Evolutionary conservation across 2,329 filamentous ascomycete genomes (phyloP).

Genomic region (Ceratocystis destructans): DNA sequence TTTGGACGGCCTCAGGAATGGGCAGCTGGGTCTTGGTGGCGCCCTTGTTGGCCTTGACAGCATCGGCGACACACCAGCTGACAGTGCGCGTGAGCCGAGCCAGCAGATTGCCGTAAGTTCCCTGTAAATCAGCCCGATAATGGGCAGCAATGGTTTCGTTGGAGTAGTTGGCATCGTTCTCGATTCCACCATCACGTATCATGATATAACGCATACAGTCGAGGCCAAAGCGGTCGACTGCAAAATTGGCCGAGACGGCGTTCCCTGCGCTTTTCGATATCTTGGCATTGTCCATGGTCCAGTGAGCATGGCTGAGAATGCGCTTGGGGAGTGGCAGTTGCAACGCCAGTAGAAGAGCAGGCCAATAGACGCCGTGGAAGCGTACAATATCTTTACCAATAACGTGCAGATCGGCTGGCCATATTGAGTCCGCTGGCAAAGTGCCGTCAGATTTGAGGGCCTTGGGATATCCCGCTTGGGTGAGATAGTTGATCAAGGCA

Average conservation of each 20-base stretch:
- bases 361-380: constrained; percentile 98
- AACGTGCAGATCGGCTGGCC: constrained; percentile 85
- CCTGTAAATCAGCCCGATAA: constrained; percentile 68
- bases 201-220: constrained; percentile 87
- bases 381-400: constrained; percentile 94
- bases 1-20: constrained; percentile 15
- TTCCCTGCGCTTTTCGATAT: constrained; percentile 97
- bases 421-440: constrained; percentile 58
- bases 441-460: constrained; percentile 22
- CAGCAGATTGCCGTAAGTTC: constrained; percentile 67
- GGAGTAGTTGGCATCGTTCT: constrained; percentile 69
- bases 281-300: constrained; percentile 82
- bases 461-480: constrained; percentile 48
- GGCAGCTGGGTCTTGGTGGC: constrained; percentile 7
- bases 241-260: constrained; percentile 87
- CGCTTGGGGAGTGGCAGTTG: constrained; percentile 64
- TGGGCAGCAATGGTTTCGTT: constrained; percentile 60
- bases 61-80: constrained; percentile 52
- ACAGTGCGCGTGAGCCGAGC: constrained; percentile 55
- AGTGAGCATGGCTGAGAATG: constrained; percentile 82
- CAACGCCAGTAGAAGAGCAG: constrained; percentile 82
- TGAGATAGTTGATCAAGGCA: constrained; percentile 86
- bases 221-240: constrained; percentile 73
- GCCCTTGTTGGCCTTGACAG: constrained; percentile 30
- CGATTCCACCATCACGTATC: constrained; percentile 62